Conservation (phyloP, 2,329 filamentous ascomycete species). For the Xylariaceae sp. region DNA sequence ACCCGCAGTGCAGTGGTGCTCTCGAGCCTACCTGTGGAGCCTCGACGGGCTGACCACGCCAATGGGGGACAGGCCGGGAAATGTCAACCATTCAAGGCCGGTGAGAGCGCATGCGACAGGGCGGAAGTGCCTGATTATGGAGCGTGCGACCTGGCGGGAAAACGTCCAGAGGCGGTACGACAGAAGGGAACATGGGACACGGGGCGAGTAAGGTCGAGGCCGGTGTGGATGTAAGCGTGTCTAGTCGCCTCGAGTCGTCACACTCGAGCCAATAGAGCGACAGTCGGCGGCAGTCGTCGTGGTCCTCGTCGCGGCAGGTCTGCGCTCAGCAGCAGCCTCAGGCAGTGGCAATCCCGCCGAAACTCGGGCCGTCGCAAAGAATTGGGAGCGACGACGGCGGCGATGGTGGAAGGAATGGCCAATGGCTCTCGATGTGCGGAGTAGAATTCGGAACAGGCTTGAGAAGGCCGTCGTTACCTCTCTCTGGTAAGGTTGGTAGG, state of each 20-base stretch:
- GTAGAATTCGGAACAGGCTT: too few relatives aligned
- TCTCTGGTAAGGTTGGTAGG: too few relatives aligned
- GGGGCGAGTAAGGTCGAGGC: constrained; percentile 7
- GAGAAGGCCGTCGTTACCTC: too few relatives aligned
- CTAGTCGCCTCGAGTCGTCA: constrained; percentile 5
- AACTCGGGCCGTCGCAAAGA: too few relatives aligned
- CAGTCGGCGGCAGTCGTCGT: too few relatives aligned
- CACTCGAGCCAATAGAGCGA: too few relatives aligned
- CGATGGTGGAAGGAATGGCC: too few relatives aligned
- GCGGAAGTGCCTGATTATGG: constrained; percentile 11
- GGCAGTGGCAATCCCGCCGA: too few relatives aligned
- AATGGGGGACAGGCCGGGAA: constrained; percentile 14
- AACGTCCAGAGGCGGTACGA: constrained; percentile 12
- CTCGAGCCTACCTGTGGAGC: constrained; percentile 14
- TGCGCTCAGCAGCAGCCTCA: too few relatives aligned
- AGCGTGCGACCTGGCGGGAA: constrained; percentile 14
- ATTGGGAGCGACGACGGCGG: too few relatives aligned
- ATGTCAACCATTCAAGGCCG: constrained; percentile 15
- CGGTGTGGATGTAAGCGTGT: background rate
- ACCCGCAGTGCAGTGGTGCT: constrained; percentile 16
- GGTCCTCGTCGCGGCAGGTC: too few relatives aligned
- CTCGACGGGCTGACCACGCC: constrained; percentile 18
- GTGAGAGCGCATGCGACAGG: constrained; percentile 12
- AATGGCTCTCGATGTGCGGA: too few relatives aligned
- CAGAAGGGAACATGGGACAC: constrained; percentile 21